These are phyloP conservation scores for Halteria grandinella DNA, from an alignment of 73 alveolate genomes.

Conservation along the genomic window DNA sequence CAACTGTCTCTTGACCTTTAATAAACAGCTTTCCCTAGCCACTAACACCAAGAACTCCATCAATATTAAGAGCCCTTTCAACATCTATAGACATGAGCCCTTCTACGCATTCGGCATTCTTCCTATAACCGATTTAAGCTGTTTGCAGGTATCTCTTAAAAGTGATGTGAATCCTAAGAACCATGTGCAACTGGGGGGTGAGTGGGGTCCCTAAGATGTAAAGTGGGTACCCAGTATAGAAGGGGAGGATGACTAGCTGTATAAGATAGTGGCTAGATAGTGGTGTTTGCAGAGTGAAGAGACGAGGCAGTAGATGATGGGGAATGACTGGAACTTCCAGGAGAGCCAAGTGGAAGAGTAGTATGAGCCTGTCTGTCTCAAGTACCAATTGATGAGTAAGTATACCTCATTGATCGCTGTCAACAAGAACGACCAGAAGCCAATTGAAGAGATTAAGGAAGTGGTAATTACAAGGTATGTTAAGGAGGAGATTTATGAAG, in stretches of 20 bases:
- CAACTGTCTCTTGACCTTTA: not conserved
- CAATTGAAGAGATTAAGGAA: constrained; percentile 24
- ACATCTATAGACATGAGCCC: not conserved
- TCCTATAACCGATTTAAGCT: no score
- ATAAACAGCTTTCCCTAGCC: not conserved
- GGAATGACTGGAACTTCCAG: not conserved
- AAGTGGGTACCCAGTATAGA: not conserved
- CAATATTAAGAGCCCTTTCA: not conserved
- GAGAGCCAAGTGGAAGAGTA: not conserved
- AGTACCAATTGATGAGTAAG: constrained; percentile 4
- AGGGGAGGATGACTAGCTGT: no score
- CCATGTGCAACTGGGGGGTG: no score
- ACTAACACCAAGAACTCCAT: not conserved
- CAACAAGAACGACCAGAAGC: constrained; percentile 2
- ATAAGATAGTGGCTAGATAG: no score
- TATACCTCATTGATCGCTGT: constrained; percentile 43
- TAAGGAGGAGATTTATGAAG: not conserved
- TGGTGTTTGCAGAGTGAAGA: not conserved
- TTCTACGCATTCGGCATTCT: not conserved
- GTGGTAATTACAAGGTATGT: not conserved
- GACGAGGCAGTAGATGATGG: not conserved
- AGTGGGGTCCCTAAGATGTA: no score
- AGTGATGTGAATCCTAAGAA: no score
- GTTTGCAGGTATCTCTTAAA: no score
- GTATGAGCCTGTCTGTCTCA: not conserved